Percentiles rank a stretch among this genome's conserved stretches.
Evolutionary conservation across 768 basidiomycete species (phyloP).

Genomic region (Boletus huronensis): DNA sequence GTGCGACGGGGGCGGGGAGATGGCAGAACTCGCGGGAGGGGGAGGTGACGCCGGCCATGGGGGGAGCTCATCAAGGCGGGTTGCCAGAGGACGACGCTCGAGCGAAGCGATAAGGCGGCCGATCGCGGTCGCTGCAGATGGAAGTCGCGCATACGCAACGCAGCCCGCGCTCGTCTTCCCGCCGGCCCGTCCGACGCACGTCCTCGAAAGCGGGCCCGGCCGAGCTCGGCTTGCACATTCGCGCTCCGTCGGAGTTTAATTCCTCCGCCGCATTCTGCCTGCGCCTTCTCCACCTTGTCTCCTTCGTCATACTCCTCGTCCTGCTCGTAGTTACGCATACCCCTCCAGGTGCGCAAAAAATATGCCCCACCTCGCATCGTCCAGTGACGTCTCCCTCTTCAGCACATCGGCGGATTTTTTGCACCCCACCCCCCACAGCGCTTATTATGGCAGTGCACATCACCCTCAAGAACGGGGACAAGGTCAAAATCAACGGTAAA

Average conservation of each 20-base stretch:
- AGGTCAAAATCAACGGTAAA: slow-evolving; percentile 85
- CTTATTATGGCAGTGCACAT: slow-evolving; percentile 35
- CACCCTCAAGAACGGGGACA: slow-evolving; percentile 78
- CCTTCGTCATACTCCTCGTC: slow-evolving; percentile 28
- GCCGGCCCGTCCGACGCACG: not conserved
- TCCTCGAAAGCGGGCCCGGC: not conserved
- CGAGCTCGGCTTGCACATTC: slow-evolving; percentile 25
- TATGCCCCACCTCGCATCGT: not conserved
- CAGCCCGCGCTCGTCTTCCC: not conserved
- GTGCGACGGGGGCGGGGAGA: slow-evolving; percentile 44
- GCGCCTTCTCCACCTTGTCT: slow-evolving; percentile 37
- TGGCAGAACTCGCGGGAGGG: slow-evolving; percentile 15
- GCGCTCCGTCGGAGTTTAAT: slow-evolving; percentile 37
- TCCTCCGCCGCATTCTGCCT: slow-evolving; percentile 28
- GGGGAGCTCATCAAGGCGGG: not conserved
- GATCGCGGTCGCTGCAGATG: not conserved
- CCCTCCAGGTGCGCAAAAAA: slow-evolving; percentile 25
- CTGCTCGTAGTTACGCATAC: slow-evolving; percentile 19
- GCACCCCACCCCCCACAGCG: slow-evolving; percentile 14
- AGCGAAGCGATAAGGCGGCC: not conserved
- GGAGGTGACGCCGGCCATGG: slow-evolving; percentile 9
- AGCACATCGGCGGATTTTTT: slow-evolving; percentile 27
- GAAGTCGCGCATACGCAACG: no score
- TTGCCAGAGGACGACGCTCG: no score
- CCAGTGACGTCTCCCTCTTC: not conserved